Evolutionary conservation across 2,329 filamentous ascomycete species (phyloP), one percentile per base, ranked within the genome.

Genomic region (Pestalotiopsis sp.): DNA sequence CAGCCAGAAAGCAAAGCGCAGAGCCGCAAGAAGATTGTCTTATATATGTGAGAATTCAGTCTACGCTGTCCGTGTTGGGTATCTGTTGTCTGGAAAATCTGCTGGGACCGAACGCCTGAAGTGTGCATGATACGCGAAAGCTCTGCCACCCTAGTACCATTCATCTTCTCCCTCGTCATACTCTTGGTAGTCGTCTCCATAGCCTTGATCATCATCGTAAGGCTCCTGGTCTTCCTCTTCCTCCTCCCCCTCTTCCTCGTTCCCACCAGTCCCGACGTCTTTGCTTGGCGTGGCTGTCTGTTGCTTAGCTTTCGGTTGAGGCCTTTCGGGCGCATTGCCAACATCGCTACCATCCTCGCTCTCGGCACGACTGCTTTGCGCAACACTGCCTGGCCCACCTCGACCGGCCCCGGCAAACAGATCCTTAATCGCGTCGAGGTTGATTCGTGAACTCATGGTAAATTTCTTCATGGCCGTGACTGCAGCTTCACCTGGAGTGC

Each of bases 371-470:
- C 79, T 82, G 58, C 79, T 81, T 4, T 77, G 75, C 14, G 74
- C 76, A 64, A 81, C 81, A 68, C 85, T 87, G 0, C 86, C 86
- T 0, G 85, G 82, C 0, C 83, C 84, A 1, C 76, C 65, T 49
- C 82, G 81, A 25, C 80, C 78, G 72, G 81, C 78, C 72, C 86
- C 84, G 17, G 27, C 11, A 70, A 91, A 90, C 27, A 91, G 83
- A 69, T 83, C 86, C 59, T 84, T 82, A 71, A 91, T 87, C 49
- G 86, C 87, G 66, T 88, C 86, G 78, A 93, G 94, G 73, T 94
- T 93, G 76, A 94, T 92, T 75, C 92, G 91, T 79, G 90, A 92
- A 71, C 90, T 93, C 80, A 90, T 92, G 0, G 87, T 87, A 60
- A 91, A 85, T 14, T 89, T 87, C 78, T 92, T 91, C 76, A 93